Evolutionary conservation across 306 rosid species (phyloP).

Genomic region (Gynostemma pentaphyllum): DNA sequence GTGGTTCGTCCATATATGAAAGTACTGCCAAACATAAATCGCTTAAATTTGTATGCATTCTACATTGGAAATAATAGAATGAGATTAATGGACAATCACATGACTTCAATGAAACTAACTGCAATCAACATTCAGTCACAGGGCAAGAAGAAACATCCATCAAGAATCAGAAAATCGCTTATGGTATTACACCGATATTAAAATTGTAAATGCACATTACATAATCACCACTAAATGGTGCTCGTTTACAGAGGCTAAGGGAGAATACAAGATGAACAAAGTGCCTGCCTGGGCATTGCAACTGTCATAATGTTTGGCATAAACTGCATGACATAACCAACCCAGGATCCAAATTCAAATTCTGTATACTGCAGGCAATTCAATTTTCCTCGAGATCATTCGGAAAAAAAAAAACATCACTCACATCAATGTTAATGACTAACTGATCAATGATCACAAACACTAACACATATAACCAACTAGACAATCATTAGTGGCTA

Average conservation of each 20-base stretch:
- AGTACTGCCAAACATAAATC: background rate
- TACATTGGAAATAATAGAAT: background rate
- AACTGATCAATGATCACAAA: background rate
- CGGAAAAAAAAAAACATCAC: background rate
- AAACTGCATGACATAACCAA: background rate
- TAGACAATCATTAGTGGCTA: too few relatives aligned
- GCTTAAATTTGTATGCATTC: background rate
- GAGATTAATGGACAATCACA: background rate
- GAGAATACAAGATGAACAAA: background rate
- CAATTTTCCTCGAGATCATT: background rate
- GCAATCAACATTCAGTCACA: background rate
- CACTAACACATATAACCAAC: too few relatives aligned
- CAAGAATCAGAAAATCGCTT: background rate
- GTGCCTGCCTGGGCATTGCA: background rate
- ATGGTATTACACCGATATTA: background rate
- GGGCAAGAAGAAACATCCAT: background rate
- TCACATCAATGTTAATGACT: background rate
- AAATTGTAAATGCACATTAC: background rate
- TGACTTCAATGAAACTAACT: background rate
- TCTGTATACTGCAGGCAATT: background rate
- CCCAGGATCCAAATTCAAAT: background rate
- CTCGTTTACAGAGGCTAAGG: background rate
- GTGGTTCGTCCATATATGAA: background rate
- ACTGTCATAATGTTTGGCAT: background rate
- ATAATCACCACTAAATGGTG: background rate